Conservation (phyloP, 768 basidiomycete species). For the Boletellus ananas region DNA sequence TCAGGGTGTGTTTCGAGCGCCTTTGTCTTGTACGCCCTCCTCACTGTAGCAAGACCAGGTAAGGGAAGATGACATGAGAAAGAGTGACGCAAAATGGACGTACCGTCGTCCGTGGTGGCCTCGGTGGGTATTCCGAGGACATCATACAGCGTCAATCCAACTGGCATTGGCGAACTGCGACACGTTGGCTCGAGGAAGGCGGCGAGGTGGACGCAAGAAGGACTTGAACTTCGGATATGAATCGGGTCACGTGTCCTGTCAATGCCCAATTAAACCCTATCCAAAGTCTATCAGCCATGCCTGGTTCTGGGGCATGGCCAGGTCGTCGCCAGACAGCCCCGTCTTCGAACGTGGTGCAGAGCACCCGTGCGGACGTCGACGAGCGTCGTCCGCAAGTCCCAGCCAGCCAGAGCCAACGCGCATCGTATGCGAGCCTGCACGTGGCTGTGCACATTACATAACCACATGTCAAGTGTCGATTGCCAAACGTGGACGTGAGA, state of each 20-base stretch:
- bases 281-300: neutral
- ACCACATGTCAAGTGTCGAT: slow-evolving; percentile 43
- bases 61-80: neutral
- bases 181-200: neutral
- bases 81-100: slow-evolving; percentile 13
- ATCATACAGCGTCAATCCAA: slow-evolving; percentile 37
- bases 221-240: neutral
- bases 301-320: neutral
- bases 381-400: too few species aligned
- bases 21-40: slow-evolving; percentile 62
- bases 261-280: neutral
- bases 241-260: slow-evolving; percentile 5
- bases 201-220: neutral
- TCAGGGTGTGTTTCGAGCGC: slow-evolving; percentile 73
- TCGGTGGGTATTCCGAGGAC: slow-evolving; percentile 43
- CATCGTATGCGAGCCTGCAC: too few species aligned
- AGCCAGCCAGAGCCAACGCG: too few species aligned
- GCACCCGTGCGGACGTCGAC: too few species aligned
- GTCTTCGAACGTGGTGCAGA: too few species aligned
- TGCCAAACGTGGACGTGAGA: too few species aligned
- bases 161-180: slow-evolving; percentile 20
- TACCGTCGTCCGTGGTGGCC: slow-evolving; percentile 52
- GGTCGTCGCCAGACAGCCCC: too few species aligned
- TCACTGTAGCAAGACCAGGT: slow-evolving; percentile 34
- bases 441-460: too few species aligned